Evolutionary conservation across 2,329 filamentous ascomycete species (phyloP), one percentile per base, ranked within the genome.

Genomic region (Aspergillus sp.): DNA sequence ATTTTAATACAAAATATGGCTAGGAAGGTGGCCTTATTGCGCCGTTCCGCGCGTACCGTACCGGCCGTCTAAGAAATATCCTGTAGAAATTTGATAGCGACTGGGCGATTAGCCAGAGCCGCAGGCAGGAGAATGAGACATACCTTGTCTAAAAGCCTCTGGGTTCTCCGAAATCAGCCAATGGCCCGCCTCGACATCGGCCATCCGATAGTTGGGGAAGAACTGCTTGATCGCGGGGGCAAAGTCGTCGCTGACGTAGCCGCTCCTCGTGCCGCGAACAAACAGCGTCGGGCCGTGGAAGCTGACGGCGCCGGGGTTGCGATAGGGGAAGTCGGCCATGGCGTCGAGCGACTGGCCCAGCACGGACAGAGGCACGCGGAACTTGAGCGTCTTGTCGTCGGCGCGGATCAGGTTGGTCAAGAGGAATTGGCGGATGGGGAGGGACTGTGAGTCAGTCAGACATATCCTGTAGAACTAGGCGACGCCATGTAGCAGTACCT

Each of bases 311-410:
- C 74, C 69, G 0, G 86, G 79, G 47, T 86, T 70, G 44, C 74
- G 80, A 64, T 80, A 94, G 0, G 91, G 89, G 51, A 98, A 98
- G 47, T 93, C 85, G 1, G 83, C 86, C 65, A 96, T 75, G 42
- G 83, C 69, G 45, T 78, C 73, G 25, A 98, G 66, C 0, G 78
- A 69, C 29, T 70, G 67, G 3, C 71, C 78, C 0, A 98, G 66
- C 3, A 75, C 78, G 29, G 72, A 68, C 8, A 98, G 64, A 0
- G 91, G 89, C 3, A 96, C 77, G 16, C 84, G 75, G 62, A 91
- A 95, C 47, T 74, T 78, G 47, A 82, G 72, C 2, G 66, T 66
- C 19, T 72, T 67, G 31, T 69, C 63, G 3, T 69, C 61, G 12
- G 59, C 49, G 4, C 78, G 74, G 44, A 81, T 61, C 24, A 96